Conservation (phyloP, 2,329 filamentous ascomycete species). For the Elsinoe australis region DNA sequence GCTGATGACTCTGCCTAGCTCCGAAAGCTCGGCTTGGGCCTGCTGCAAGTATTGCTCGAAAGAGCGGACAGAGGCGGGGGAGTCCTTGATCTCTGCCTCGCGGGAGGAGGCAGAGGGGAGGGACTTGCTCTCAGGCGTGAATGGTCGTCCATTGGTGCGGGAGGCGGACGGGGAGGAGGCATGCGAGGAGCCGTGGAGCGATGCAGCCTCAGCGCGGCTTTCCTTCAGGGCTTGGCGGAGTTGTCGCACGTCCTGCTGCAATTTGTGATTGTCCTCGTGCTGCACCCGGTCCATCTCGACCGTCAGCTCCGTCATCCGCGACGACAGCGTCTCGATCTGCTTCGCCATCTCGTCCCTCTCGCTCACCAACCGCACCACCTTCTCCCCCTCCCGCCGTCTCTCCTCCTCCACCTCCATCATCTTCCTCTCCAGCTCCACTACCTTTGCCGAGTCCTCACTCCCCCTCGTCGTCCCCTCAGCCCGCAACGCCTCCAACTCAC, state of each 20-base stretch:
- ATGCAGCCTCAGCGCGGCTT: neutral
- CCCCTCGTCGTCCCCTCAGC: neutral
- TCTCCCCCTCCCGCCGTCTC: neutral
- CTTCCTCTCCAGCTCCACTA: neutral
- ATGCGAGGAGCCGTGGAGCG: neutral
- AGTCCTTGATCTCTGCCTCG: neutral
- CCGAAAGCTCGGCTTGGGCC: conserved; percentile 29
- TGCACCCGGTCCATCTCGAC: conserved; percentile 20
- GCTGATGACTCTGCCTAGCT: conserved; percentile 30
- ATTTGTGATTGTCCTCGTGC: conserved; percentile 1
- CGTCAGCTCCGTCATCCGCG: conserved; percentile 13
- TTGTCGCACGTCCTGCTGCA: neutral
- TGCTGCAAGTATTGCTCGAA: conserved; percentile 33
- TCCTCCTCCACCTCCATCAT: neutral
- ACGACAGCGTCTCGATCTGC: conserved; percentile 16
- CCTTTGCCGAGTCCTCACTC: neutral
- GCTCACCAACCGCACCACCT: neutral
- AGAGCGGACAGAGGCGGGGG: conserved; percentile 19
- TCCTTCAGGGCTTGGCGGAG: conserved; percentile 2
- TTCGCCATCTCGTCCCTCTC: conserved; percentile 18
- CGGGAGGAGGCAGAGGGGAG: neutral
- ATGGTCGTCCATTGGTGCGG: conserved; percentile 5
- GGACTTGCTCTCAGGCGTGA: conserved; percentile 15
- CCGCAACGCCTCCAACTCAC: conserved; percentile 19
- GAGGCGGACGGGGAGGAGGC: neutral